Evolutionary conservation across 2,329 filamentous ascomycete genomes (phyloP), one percentile per base, ranked within the genome.

Genomic region (Chaetomiaceae sp.): DNA sequence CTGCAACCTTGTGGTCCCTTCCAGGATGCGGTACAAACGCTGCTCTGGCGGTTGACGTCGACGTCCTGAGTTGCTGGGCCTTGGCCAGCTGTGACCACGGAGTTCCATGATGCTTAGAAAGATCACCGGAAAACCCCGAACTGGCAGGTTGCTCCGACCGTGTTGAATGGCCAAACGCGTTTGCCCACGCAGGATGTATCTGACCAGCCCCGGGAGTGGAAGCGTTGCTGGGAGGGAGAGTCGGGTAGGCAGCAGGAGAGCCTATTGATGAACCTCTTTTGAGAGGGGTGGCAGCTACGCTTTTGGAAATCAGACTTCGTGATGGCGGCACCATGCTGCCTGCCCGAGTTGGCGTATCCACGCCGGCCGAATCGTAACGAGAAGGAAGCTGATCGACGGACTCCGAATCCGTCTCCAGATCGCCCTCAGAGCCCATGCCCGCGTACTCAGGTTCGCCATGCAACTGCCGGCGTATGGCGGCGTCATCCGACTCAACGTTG

Each of bases 391-490:
- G 35, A 32, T 52, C 44, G 3, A 50, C 35, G 1, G 42, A 45
- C 6, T 55, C 54, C 11, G 44, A 40, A 4, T 53, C 52, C 1
- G 34, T 27, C 2, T 47, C 51, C 27, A 44, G 11, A 10, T 52
- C 47, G n/a, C 38, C 41, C 6, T 42, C 45, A 5, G 22, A 39
- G 27, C n/a, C 41, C 22, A 29, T n/a, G 11, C 33, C 38, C 3
- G 29, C 43, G 8, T 19, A 38, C 15, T 27, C 42, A 11, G 24
- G 11, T n/a, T 57, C 56, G 10, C 35, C 48, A 17, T 55, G 54
- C 15, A 65, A 40, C 32, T 65, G 64, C 37, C 50, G 56, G 8
- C 42, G 55, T 38, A 68, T 60, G 17, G 63, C 62, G 4, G 52
- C 51, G 27, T 65, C 55, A n/a, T 57, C 55, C 7, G 54, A 57